Base-by-base conservation (phyloP, 2,329 filamentous ascomycete genomes). In the Aspergillus awamori region DNA sequence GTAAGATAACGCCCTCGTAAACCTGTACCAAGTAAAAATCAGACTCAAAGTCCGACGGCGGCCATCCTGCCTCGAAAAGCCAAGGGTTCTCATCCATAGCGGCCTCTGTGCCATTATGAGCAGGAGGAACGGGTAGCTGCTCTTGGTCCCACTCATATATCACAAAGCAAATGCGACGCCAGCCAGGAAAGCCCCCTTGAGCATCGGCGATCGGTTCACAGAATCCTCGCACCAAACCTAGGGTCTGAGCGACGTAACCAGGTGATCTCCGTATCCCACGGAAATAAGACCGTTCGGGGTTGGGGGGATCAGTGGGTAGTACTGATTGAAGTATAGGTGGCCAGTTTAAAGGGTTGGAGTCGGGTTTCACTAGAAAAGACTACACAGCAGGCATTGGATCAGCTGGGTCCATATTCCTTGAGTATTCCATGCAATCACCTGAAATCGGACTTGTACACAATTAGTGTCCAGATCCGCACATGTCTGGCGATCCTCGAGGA, bases 1-100 rank as follows among this genome's bases (percentile, higher is more conserved):
- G 82, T 4, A 82, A 61, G 11, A 84, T 70, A 22, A 79, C 70
- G 0, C 79, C 82, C 67, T 84, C 81, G 59, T 83, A 84, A 4
- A 72, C 78, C 69, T 78, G 80, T 2, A 77, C 70, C 63, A 75
- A 76, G 17, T 68, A 59, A 48, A 75, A 74, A 55, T 74, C 64
- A 0, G 45, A 48, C 24, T 63, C 54, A 24, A 69, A 52, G 36
- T 64, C 56, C 17, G 33, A 22, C 5, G 67, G 62, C 8, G 51
- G 57, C 66, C 64, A 70, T 8, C 53, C 54, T 33, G 66, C 63
- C 20, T 62, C 48, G n/a, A 58, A 53, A 24, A 66, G 33, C 48
- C 36, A 59, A 2, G 5, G 24, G 17, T 8, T 11, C 8, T 59
- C 36, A 17, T 61, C 28, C 1, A 45, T 28, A 4, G 52, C 53